phyloP scores from a whole-genome alignment of 805 yeast species.

The Candida arabinofermentans region DNA sequence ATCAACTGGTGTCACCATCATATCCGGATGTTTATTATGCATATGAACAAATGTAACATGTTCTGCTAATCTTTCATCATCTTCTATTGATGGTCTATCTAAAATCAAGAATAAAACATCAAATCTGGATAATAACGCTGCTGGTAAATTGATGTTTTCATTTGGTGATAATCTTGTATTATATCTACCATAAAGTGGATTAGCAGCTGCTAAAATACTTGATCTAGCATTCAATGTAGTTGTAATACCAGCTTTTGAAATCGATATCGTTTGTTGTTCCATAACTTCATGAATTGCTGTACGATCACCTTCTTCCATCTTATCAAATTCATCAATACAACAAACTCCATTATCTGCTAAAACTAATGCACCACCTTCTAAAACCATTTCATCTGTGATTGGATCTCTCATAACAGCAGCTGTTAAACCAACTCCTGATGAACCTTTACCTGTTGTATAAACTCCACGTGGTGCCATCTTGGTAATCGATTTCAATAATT shows the following conservation, averaged over 20 bases:
- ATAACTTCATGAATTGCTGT: slow-evolving; percentile 98
- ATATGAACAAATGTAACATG: slow-evolving; percentile 96
- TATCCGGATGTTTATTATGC: slow-evolving; percentile 82
- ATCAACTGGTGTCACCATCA: slow-evolving; percentile 71
- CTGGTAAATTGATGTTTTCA: slow-evolving; percentile 94
- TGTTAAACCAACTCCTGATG: slow-evolving; percentile 97
- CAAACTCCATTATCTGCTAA: slow-evolving; percentile 97
- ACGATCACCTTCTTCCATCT: slow-evolving; percentile 95
- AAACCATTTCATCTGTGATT: slow-evolving; percentile 96
- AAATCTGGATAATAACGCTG: slow-evolving; percentile 92
- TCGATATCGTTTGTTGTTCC: slow-evolving; percentile 98
- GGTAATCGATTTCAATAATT: slow-evolving; percentile 82
- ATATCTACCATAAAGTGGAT: slow-evolving; percentile 93
- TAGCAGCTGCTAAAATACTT: slow-evolving; percentile 97
- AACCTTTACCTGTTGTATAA: slow-evolving; percentile 97
- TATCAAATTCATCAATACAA: slow-evolving; percentile 98
- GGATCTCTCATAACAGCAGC: slow-evolving; percentile 99
- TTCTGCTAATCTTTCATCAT: slow-evolving; percentile 81
- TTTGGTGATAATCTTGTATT: slow-evolving; percentile 87
- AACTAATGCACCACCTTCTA: slow-evolving; percentile 97
- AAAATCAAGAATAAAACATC: slow-evolving; percentile 83
- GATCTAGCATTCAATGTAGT: slow-evolving; percentile 95
- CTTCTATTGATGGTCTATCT: slow-evolving; percentile 76
- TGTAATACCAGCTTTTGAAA: slow-evolving; percentile 95
- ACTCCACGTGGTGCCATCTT: slow-evolving; percentile 96